phyloP scores from a whole-genome alignment of 306 rosid species.

The Abrus precatorius region DNA sequence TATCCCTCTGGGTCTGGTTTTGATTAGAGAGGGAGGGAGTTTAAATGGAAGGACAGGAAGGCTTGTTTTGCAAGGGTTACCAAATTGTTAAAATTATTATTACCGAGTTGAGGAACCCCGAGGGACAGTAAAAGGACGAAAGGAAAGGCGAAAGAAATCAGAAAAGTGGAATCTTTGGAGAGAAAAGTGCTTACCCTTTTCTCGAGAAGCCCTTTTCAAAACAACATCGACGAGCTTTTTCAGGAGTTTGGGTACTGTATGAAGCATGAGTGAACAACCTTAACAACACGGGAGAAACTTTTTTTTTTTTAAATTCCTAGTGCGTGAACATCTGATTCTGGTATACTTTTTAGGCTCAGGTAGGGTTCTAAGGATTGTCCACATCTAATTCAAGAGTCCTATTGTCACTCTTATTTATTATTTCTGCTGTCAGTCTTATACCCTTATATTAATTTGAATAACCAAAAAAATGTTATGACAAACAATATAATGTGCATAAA shows the following conservation, averaged over 20 bases:
- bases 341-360: background rate
- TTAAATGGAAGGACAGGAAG: conserved; percentile 28
- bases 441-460: background rate
- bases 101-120: conserved; percentile 48
- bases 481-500: no score
- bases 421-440: no score
- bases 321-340: conserved; percentile 21
- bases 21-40: conserved; percentile 8
- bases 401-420: no score
- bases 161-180: conserved; percentile 69
- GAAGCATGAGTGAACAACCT: conserved; percentile 54
- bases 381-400: background rate
- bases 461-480: background rate
- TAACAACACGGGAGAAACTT: conserved; percentile 44
- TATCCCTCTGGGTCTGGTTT: background rate
- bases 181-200: conserved; percentile 59
- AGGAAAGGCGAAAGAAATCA: conserved; percentile 56
- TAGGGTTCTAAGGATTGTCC: background rate
- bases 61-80: conserved; percentile 1
- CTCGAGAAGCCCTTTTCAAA: conserved; percentile 60
- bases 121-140: conserved; percentile 59
- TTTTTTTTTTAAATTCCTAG: conserved; percentile 15
- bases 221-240: conserved; percentile 55
- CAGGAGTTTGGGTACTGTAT: conserved; percentile 54
- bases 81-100: conserved; percentile 17